Evolutionary conservation across 2,329 filamentous ascomycete genomes (phyloP), one percentile per base, ranked within the genome.

Genomic region (Juglanconis juglandina): DNA sequence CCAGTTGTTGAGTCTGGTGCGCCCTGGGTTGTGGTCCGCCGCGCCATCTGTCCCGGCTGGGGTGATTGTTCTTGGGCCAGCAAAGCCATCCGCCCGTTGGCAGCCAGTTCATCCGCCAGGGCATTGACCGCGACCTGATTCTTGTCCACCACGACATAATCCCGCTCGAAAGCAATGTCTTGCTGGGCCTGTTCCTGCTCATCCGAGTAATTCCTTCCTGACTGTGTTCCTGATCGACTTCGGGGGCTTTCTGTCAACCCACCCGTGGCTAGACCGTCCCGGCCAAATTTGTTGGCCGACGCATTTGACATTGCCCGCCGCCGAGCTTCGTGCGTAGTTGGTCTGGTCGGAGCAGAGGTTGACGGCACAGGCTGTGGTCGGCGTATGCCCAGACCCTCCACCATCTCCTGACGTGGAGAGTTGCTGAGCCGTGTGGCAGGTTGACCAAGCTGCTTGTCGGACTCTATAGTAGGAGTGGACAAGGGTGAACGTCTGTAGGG

Each of bases 91-190:
- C 87, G 87, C 52, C 90, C 90, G 69, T 90, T 94, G 56, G 92
- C 90, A 49, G 92, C 93, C 70, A 99, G 80, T 75, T 98, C 94
- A 73, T 99, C 95, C 30, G 95, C 95, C 69, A 99, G 89, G 3
- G 95, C 95, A 72, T 99, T 98, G 54, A 99, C 94, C 73, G 98
- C 94, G 10, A 99, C 93, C 24, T 92, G 90, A 65, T 89, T 87
- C 78, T 97, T 96, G 77, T 99, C 95, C 11, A 99, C 91, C 33
- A 98, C 82, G 24, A 99, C 94, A 68, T 98, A 99, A 66, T 98
- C 95, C 65, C 94, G 87, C 71, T 96, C 93, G 67, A 96, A 90
- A 1, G 90, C 90, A 53, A 96, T 87, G 65, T 98, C 94, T 68
- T 96, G 91, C 3, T 91, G 92, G 3, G 88, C 89, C 70, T 80